Conservation (phyloP, 169 alveolate species). For the Plasmodium reichenowi region DNA sequence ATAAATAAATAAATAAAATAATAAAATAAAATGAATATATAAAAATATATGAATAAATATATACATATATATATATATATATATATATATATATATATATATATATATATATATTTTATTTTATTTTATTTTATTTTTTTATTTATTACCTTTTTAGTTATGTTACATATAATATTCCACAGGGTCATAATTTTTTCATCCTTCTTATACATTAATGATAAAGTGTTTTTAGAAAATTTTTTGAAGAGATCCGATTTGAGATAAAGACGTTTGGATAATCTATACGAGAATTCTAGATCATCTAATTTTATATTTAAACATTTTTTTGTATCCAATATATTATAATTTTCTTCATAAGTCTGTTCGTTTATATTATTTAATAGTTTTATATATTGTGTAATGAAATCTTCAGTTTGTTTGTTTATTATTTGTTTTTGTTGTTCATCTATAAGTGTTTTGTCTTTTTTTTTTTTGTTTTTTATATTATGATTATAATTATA, state of each 20-base stretch:
- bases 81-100: background rate
- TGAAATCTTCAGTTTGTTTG: background rate
- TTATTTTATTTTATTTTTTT: background rate
- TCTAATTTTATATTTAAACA: slow-evolving; percentile 9
- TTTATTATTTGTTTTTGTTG: background rate
- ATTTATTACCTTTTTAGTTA: slow-evolving; percentile 31
- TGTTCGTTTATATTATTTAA: slow-evolving; percentile 23
- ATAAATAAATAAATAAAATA: background rate
- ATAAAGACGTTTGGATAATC: slow-evolving; percentile 56
- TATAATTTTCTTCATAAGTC: slow-evolving; percentile 9
- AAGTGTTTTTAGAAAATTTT: slow-evolving; percentile 8
- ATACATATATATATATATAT: background rate
- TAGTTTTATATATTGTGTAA: background rate
- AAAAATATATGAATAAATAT: background rate
- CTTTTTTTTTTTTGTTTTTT: background rate
- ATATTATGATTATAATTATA: background rate
- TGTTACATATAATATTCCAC: slow-evolving; percentile 44
- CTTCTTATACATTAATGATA: slow-evolving; percentile 47
- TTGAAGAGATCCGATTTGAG: slow-evolving; percentile 7
- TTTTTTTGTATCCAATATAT: slow-evolving; percentile 8
- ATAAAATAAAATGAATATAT: background rate
- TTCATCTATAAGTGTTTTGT: background rate
- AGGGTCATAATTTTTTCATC: slow-evolving; percentile 21
- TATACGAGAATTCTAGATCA: slow-evolving; percentile 38
- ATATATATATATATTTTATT: background rate